phyloP scores from a whole-genome alignment of 1,284 basidiomycete genomes.

The Microbotryum violaceum region DNA sequence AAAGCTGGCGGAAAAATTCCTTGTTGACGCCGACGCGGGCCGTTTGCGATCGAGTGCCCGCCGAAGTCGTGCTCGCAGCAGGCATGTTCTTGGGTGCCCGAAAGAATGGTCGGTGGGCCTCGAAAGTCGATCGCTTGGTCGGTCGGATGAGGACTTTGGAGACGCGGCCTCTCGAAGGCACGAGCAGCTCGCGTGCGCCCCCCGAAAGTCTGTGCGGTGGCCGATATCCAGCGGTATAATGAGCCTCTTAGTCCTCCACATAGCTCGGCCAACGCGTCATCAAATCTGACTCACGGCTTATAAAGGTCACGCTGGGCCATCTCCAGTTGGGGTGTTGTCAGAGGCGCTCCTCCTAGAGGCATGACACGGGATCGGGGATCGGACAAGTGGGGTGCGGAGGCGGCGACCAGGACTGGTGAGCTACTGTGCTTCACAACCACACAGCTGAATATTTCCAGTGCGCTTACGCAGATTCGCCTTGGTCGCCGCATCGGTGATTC shows the following conservation, averaged over 20 bases:
- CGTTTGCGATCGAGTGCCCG: background rate
- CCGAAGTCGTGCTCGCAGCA: background rate
- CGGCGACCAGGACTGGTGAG: too few species aligned
- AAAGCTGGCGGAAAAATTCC: slow-evolving; percentile 69
- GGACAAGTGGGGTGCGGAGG: too few species aligned
- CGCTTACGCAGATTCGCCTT: background rate
- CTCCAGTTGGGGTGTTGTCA: slow-evolving; percentile 33
- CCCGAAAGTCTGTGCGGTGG: slow-evolving; percentile 17
- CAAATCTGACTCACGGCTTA: slow-evolving; percentile 10
- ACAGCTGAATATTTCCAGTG: background rate
- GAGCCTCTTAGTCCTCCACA: too few species aligned
- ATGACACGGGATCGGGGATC: too few species aligned
- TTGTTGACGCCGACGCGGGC: slow-evolving; percentile 58
- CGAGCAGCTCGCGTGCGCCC: slow-evolving; percentile 34
- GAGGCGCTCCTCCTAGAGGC: slow-evolving; percentile 1
- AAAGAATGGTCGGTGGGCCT: slow-evolving; percentile 36
- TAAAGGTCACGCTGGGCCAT: slow-evolving; percentile 32
- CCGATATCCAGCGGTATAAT: background rate
- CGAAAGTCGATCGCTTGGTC: slow-evolving; percentile 38
- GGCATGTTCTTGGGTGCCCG: slow-evolving; percentile 6
- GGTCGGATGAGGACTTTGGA: slow-evolving; percentile 41
- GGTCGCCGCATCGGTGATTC: slow-evolving; percentile 5
- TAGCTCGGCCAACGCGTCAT: too few species aligned
- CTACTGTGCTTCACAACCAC: too few species aligned
- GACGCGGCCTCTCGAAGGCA: slow-evolving; percentile 33